Percentiles rank a stretch among this genome's conserved stretches.
Evolutionary conservation across 768 basidiomycete genomes (phyloP).

Genomic region (Lyophyllum semitale): DNA sequence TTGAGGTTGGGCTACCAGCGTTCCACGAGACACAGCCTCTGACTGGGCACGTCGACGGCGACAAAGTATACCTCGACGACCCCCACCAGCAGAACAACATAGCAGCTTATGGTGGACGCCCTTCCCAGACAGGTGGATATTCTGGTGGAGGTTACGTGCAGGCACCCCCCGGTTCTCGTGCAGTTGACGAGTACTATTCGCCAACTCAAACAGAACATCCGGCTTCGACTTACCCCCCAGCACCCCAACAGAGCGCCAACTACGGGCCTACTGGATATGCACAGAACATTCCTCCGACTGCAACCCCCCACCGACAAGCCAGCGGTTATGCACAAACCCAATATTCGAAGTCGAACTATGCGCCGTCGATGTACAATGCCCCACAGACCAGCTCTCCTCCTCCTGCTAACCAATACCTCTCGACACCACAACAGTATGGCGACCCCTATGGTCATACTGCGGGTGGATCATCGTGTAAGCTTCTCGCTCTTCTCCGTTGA

Average conservation of each 20-base stretch:
- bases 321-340: conserved; percentile 26
- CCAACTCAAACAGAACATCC: conserved; percentile 28
- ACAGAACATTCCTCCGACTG: conserved; percentile 11
- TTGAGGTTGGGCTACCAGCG: conserved; percentile 72
- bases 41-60: conserved; percentile 57
- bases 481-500: neutral
- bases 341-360: conserved; percentile 26
- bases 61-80: conserved; percentile 59
- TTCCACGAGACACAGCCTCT: conserved; percentile 78
- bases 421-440: conserved; percentile 32
- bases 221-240: conserved; percentile 41
- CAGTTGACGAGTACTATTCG: conserved; percentile 77
- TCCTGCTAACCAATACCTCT: conserved; percentile 35
- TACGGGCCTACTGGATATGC: conserved; percentile 25
- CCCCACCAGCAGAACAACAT: conserved; percentile 30
- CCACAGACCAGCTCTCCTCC: conserved; percentile 30
- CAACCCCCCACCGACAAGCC: conserved; percentile 15
- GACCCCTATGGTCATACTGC: conserved; percentile 53
- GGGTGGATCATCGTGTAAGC: conserved; percentile 58
- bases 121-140: conserved; percentile 32
- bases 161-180: conserved; percentile 62
- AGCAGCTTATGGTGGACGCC: conserved; percentile 30
- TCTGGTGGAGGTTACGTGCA: conserved; percentile 65
- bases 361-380: conserved; percentile 26
- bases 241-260: conserved; percentile 45